Conservation (phyloP, 495 filamentous ascomycete species). For the Xylaria grammica region DNA sequence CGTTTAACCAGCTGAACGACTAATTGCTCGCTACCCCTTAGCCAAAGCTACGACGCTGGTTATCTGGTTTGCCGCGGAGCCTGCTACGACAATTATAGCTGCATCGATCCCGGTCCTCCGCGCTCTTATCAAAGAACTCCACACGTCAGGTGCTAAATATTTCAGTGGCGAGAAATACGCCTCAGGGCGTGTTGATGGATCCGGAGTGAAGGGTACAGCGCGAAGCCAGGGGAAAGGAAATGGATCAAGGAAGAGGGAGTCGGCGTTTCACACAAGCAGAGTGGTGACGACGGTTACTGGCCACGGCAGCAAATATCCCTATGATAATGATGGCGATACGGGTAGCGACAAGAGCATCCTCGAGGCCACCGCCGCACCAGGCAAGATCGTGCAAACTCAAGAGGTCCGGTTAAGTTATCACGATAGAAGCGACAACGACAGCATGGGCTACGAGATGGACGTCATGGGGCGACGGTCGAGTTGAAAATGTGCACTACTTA, state of each 20-base stretch:
- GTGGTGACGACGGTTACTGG: slow-evolving; percentile 26
- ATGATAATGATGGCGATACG: slow-evolving; percentile 29
- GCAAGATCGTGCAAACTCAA: slow-evolving; percentile 33
- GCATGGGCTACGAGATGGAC: slow-evolving; percentile 35
- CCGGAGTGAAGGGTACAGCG: not conserved
- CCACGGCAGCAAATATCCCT: slow-evolving; percentile 20
- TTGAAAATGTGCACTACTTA: slow-evolving; percentile 12
- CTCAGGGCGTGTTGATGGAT: slow-evolving; percentile 13
- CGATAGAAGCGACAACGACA: slow-evolving; percentile 33
- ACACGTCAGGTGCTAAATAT: slow-evolving; percentile 27
- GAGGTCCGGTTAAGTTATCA: slow-evolving; percentile 34
- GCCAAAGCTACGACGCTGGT: slow-evolving; percentile 27
- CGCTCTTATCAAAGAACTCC: slow-evolving; percentile 38
- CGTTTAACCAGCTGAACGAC: not conserved
- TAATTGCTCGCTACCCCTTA: not conserved
- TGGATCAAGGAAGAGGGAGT: slow-evolving; percentile 6
- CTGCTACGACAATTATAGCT: slow-evolving; percentile 42
- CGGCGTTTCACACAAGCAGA: slow-evolving; percentile 27
- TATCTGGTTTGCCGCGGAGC: slow-evolving; percentile 42
- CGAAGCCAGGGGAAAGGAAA: slow-evolving; percentile 15
- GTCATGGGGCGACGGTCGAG: slow-evolving; percentile 23
- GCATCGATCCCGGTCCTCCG: slow-evolving; percentile 45
- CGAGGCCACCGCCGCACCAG: slow-evolving; percentile 23
- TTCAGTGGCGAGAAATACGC: slow-evolving; percentile 29
- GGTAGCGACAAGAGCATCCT: slow-evolving; percentile 36